phyloP scores from a whole-genome alignment of 2,329 filamentous ascomycete species.

The Fusarium coicis region DNA sequence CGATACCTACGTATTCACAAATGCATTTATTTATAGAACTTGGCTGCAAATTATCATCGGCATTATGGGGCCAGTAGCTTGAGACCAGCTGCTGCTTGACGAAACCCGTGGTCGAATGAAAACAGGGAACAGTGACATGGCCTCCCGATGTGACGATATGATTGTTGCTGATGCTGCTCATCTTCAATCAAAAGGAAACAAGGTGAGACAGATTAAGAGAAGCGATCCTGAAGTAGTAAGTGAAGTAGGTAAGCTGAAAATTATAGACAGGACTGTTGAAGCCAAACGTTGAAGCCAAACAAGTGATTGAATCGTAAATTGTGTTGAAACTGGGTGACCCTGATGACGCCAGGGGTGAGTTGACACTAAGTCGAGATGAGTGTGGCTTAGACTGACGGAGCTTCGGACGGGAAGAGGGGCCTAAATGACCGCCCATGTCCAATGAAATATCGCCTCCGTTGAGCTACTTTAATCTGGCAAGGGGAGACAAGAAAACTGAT shows the following conservation, averaged over 20 bases:
- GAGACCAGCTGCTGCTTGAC: conserved; percentile 4
- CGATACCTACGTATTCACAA: background rate
- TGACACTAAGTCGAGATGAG: conserved; percentile 26
- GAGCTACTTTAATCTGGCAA: conserved; percentile 5
- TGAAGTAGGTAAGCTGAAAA: background rate
- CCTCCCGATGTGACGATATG: background rate
- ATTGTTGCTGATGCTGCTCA: background rate
- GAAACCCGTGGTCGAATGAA: background rate
- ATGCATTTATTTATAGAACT: conserved; percentile 26
- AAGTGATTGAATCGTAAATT: background rate
- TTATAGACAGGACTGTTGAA: background rate
- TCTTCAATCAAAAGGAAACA: background rate
- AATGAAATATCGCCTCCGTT: conserved; percentile 15
- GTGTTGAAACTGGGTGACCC: background rate
- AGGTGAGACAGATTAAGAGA: background rate
- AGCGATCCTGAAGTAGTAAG: background rate
- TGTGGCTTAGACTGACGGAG: conserved; percentile 41
- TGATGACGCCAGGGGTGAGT: conserved; percentile 8
- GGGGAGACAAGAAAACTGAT: background rate
- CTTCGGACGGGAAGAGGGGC: conserved; percentile 36
- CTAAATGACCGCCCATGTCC: background rate
- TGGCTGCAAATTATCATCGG: conserved; percentile 21
- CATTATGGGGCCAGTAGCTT: conserved; percentile 4
- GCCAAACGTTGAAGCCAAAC: background rate
- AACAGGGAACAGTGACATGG: background rate